Percentiles rank a stretch among this genome's conserved stretches.
These are phyloP conservation scores for Pelagophyceae sp. DNA, from an alignment of 352 stramenopile species.

Conservation along the genomic window DNA sequence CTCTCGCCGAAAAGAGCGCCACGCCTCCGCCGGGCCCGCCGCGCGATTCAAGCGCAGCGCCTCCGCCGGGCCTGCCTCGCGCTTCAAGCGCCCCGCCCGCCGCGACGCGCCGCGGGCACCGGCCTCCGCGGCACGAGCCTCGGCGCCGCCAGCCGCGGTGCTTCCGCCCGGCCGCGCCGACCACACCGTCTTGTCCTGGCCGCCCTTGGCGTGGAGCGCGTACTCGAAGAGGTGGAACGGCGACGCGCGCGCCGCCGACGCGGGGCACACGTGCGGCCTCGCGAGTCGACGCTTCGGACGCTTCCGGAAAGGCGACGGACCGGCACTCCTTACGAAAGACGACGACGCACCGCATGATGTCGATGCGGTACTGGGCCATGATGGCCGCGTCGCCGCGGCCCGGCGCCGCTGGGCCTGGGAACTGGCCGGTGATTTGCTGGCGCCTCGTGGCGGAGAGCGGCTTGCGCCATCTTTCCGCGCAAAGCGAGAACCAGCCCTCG, in stretches of 20 bases:
- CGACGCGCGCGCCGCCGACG: background rate
- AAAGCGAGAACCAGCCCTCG: conserved; percentile 17
- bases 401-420: background rate
- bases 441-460: background rate
- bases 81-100: background rate
- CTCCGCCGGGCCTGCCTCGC: background rate
- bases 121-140: too few relatives aligned
- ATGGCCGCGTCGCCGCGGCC: background rate
- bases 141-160: too few relatives aligned
- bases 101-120: too few relatives aligned
- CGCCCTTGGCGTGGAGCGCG: conserved; percentile 17
- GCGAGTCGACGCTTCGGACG: too few relatives aligned
- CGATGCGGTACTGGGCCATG: conserved; percentile 11
- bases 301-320: too few relatives aligned
- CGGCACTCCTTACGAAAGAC: too few relatives aligned
- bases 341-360: too few relatives aligned
- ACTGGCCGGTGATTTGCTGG: too few relatives aligned
- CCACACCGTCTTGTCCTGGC: background rate
- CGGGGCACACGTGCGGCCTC: background rate
- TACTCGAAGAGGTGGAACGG: conserved; percentile 18
- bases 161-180: too few relatives aligned
- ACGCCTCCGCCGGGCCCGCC: background rate
- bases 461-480: background rate
- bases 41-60: background rate
- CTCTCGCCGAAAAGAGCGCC: background rate